phyloP scores from a whole-genome alignment of 805 yeast genomes.

The Suhomyces vadensis region DNA sequence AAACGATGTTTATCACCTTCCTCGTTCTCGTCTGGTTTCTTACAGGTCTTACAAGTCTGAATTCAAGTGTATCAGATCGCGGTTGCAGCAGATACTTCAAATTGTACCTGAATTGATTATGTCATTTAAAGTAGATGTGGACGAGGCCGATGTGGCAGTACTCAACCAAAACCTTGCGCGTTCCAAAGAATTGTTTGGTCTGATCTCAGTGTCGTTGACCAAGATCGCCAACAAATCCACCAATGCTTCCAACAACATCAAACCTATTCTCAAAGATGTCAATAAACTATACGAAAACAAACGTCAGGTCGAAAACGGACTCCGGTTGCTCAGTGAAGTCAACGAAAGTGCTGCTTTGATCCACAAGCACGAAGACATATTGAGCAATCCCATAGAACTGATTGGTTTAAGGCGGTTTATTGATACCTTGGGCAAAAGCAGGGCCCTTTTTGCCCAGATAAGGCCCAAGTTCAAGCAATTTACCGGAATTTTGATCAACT shows the following conservation, averaged over 20 bases:
- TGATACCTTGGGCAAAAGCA: constrained; percentile 38
- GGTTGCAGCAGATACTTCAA: no score
- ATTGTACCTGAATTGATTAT: no score
- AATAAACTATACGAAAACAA: constrained; percentile 56
- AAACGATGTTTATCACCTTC: no score
- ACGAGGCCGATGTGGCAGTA: constrained; percentile 82
- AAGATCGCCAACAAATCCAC: constrained; percentile 54
- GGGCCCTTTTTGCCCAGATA: constrained; percentile 48
- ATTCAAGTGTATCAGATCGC: no score
- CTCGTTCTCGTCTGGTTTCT: no score
- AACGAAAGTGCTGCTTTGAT: constrained; percentile 50
- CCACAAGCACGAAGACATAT: constrained; percentile 39
- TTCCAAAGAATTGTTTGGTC: constrained; percentile 54
- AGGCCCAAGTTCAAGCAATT: constrained; percentile 50
- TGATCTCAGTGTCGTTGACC: constrained; percentile 56
- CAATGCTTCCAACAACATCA: constrained; percentile 61
- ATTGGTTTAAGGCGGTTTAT: constrained; percentile 41
- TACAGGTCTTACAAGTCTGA: no score
- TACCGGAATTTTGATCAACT: constrained; percentile 64
- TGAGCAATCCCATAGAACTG: constrained; percentile 36
- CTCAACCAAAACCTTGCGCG: constrained; percentile 69
- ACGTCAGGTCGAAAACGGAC: constrained; percentile 55
- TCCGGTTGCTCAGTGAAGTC: constrained; percentile 52
- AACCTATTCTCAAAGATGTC: constrained; percentile 69
- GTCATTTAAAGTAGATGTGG: constrained; percentile 50